Percentiles rank a stretch among this genome's conserved stretches.
phyloP scores from a whole-genome alignment of 2,329 filamentous ascomycete genomes.

The Alternaria atra region DNA sequence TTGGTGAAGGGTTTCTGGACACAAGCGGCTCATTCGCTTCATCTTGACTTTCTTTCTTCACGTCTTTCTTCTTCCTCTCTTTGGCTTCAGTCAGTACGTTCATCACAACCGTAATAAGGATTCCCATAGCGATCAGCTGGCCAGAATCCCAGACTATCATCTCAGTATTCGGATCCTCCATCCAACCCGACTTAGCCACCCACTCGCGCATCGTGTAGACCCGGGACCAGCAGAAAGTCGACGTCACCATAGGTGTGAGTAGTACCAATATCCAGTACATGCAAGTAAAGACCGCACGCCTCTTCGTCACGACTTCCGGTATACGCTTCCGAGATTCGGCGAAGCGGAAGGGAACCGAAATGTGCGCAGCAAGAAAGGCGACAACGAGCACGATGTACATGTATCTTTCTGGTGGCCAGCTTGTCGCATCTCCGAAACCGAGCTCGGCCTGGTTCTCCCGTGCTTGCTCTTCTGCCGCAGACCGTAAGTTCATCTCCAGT shows the following conservation, averaged over 20 bases:
- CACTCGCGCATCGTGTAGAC: neutral
- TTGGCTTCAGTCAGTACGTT: neutral
- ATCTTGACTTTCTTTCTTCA: neutral
- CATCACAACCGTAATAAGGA: neutral
- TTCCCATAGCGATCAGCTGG: neutral
- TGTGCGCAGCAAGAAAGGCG: neutral
- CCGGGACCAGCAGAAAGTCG: neutral
- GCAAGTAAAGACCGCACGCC: neutral
- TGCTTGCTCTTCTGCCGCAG: no score
- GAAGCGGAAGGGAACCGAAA: neutral
- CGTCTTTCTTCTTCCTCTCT: neutral
- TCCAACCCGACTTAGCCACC: neutral
- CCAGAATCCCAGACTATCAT: neutral
- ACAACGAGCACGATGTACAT: neutral
- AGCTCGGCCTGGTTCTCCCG: no score
- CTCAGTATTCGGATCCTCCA: neutral
- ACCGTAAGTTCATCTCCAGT: no score
- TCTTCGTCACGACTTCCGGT: no score
- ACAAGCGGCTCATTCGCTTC: neutral
- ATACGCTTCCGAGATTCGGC: neutral
- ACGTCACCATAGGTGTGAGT: neutral
- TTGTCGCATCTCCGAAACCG: no score
- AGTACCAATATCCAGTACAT: neutral
- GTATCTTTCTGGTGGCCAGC: neutral
- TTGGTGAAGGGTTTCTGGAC: neutral